These are phyloP conservation scores for Sugiyamaella americana DNA, from an alignment of 805 yeast species.

Conservation along the genomic window DNA sequence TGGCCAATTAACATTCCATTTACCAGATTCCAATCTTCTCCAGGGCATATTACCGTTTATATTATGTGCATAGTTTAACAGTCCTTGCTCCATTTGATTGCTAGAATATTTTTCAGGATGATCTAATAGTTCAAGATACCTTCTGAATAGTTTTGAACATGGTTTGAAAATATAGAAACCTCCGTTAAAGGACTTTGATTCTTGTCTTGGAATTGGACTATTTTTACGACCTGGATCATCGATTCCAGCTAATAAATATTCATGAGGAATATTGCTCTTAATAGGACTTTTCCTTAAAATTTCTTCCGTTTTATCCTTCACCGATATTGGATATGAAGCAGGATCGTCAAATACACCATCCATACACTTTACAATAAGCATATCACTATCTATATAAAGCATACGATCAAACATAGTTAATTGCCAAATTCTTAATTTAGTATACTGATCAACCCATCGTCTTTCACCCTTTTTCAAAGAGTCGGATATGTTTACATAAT, in stretches of 20 bases:
- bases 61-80: slow-evolving; percentile 14
- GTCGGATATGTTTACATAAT: neutral
- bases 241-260: slow-evolving; percentile 13
- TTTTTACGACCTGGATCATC: slow-evolving; percentile 10
- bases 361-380: slow-evolving; percentile 8
- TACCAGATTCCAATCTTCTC: slow-evolving; percentile 8
- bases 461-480: slow-evolving; percentile 3
- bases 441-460: slow-evolving; percentile 13
- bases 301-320: neutral
- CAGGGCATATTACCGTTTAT: slow-evolving; percentile 11
- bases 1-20: slow-evolving; percentile 16
- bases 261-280: slow-evolving; percentile 11
- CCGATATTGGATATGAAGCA: slow-evolving; percentile 4
- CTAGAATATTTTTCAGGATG: slow-evolving; percentile 6
- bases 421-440: slow-evolving; percentile 11
- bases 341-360: slow-evolving; percentile 11
- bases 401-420: slow-evolving; percentile 11
- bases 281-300: slow-evolving; percentile 11
- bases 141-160: slow-evolving; percentile 1
- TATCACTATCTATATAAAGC: slow-evolving; percentile 14
- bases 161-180: slow-evolving; percentile 13
- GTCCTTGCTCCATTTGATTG: slow-evolving; percentile 12
- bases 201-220: slow-evolving; percentile 6
- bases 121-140: slow-evolving; percentile 4
- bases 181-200: slow-evolving; percentile 8